phyloP scores from a whole-genome alignment of 169 alveolate genomes.

The Blepharisma undulans region DNA sequence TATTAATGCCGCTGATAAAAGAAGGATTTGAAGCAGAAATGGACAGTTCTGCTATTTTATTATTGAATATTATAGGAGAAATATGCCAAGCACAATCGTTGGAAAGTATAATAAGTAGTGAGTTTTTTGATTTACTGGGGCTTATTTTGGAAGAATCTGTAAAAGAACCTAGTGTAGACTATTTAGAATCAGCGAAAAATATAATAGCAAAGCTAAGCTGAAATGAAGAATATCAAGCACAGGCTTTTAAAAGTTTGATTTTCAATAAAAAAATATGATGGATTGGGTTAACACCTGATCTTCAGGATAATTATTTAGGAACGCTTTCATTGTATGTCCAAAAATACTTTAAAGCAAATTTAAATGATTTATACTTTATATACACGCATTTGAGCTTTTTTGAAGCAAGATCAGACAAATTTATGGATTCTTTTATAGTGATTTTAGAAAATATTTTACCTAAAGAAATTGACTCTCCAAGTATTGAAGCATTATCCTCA shows the following conservation, averaged over 20 bases:
- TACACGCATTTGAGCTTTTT: neutral
- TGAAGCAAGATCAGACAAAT: neutral
- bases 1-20: conserved; percentile 1
- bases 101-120: neutral
- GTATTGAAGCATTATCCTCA: neutral
- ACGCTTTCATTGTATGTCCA: neutral
- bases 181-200: neutral
- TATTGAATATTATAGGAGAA: neutral
- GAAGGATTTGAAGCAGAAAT: neutral
- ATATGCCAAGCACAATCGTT: neutral
- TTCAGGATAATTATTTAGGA: neutral
- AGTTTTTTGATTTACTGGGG: neutral
- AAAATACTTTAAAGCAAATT: neutral
- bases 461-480: neutral
- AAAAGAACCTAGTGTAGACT: neutral
- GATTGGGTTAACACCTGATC: neutral
- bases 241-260: conserved; percentile 5
- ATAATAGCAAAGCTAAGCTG: neutral
- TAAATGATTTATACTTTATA: neutral
- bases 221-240: neutral
- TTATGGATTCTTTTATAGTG: neutral
- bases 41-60: neutral
- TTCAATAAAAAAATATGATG: conserved; percentile 13
- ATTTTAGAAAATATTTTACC: neutral
- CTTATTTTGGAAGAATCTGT: conserved; percentile 12